Percentiles rank a stretch among this genome's conserved stretches.
Conservation (phyloP, 148 eudicot species). For the Rhododendron ferrugineum region DNA sequence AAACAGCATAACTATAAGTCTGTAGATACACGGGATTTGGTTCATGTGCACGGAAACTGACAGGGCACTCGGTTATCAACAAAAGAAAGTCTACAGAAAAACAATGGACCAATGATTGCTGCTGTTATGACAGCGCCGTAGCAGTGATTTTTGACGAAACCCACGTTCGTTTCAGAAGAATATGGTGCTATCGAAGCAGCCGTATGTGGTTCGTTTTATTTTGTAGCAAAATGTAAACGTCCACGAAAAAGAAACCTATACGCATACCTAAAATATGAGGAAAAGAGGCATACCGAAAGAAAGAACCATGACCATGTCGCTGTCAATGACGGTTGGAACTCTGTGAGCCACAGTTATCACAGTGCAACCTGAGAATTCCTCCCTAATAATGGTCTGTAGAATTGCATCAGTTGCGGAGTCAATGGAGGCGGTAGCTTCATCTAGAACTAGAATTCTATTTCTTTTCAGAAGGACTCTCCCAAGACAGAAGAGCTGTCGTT, state of each 20-base stretch:
- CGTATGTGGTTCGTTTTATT: not conserved
- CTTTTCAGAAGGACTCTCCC: conserved; percentile 59
- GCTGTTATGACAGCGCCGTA: not conserved
- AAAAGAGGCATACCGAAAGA: conserved; percentile 50
- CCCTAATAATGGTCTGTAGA: conserved; percentile 52
- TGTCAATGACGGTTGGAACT: conserved; percentile 61
- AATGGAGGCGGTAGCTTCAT: conserved; percentile 73
- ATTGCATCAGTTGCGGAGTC: conserved; percentile 52
- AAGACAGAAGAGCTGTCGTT: conserved; percentile 57
- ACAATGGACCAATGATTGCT: not conserved
- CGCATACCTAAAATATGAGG: not conserved
- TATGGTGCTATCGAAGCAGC: not conserved
- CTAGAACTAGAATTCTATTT: conserved; percentile 55
- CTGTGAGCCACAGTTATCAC: conserved; percentile 66
- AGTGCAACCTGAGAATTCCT: conserved; percentile 53
- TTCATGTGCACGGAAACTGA: not conserved
- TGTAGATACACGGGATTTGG: not conserved
- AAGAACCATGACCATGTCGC: conserved; percentile 66
- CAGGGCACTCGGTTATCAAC: not conserved
- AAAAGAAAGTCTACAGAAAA: not conserved
- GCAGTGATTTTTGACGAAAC: not conserved
- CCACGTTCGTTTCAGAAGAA: not conserved
- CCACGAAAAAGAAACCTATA: no score
- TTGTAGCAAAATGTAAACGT: not conserved
- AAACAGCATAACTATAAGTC: not conserved